A percentile compares a stretch with the other conserved stretches of the same genome.
Conservation (phyloP, 192 early-diverging fungal species). For the Diversispora epigaea region DNA sequence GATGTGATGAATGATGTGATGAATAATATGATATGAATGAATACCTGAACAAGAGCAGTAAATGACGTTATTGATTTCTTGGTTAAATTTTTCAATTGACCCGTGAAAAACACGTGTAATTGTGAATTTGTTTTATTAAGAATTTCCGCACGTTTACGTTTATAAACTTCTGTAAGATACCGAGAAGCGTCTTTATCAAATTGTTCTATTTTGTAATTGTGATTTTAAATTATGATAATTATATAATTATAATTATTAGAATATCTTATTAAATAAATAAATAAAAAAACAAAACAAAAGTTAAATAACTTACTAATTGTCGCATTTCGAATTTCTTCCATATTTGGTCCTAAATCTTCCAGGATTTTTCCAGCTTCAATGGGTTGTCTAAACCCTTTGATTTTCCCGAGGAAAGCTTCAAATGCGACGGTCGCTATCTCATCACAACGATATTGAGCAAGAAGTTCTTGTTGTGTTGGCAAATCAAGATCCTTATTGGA, state of each 20-base stretch:
- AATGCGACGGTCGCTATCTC: conserved; percentile 84
- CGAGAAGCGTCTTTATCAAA: conserved; percentile 92
- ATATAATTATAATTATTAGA: too few species aligned
- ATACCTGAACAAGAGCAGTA: conserved; percentile 50
- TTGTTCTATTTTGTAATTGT: conserved; percentile 36
- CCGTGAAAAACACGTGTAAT: conserved; percentile 75
- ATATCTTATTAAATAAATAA: too few species aligned
- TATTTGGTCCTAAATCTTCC: conserved; percentile 69
- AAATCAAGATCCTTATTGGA: conserved; percentile 95
- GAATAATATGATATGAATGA: background rate
- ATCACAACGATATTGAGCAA: conserved; percentile 98
- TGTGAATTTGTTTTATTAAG: conserved; percentile 71
- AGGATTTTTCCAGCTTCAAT: conserved; percentile 81
- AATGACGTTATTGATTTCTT: conserved; percentile 73
- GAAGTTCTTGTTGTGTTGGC: conserved; percentile 95
- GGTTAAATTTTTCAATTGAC: conserved; percentile 86
- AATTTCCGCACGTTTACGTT: conserved; percentile 83
- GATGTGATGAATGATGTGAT: too few species aligned
- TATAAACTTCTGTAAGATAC: conserved; percentile 86
- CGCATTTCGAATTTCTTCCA: conserved; percentile 52
- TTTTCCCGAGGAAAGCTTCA: conserved; percentile 63
- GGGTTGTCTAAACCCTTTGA: conserved; percentile 63
- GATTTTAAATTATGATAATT: background rate
- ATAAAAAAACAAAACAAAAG: conserved; percentile 21
- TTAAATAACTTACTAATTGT: conserved; percentile 50